These are phyloP conservation scores for Cymodocea nodosa DNA, from an alignment of 116 monocot genomes.

Conservation along the genomic window DNA sequence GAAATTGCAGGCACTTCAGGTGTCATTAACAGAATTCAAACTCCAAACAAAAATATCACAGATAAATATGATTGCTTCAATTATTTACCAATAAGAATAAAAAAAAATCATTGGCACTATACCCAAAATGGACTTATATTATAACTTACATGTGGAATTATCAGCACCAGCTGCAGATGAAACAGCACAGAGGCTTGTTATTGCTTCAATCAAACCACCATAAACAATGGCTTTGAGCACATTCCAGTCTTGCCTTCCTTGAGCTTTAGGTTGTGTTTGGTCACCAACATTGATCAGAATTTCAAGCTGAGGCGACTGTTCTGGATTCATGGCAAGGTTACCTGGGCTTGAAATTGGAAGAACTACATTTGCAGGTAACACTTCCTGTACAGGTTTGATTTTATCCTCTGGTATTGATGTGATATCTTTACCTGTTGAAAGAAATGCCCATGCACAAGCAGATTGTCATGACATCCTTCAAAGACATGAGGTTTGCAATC, in stretches of 20 bases:
- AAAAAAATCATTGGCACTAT: background rate
- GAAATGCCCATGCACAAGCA: background rate
- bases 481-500: background rate
- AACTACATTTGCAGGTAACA: background rate
- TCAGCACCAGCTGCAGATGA: conserved; percentile 67
- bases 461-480: background rate
- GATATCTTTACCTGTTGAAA: background rate
- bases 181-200: conserved; percentile 55
- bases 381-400: background rate
- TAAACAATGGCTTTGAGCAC: conserved; percentile 79
- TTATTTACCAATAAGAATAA: no score
- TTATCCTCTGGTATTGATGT: background rate
- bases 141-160: conserved; percentile 54
- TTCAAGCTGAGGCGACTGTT: background rate
- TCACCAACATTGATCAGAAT: conserved; percentile 13
- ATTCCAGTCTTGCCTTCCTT: conserved; percentile 33
- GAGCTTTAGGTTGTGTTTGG: conserved; percentile 2
- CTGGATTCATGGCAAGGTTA: background rate
- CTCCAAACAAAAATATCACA: background rate
- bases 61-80: background rate
- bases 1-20: background rate
- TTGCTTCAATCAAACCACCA: conserved; percentile 75
- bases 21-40: background rate
- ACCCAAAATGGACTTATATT: background rate
- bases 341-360: background rate